phyloP scores from a whole-genome alignment of 306 rosid genomes.

The Chamaecrista fasciculata region DNA sequence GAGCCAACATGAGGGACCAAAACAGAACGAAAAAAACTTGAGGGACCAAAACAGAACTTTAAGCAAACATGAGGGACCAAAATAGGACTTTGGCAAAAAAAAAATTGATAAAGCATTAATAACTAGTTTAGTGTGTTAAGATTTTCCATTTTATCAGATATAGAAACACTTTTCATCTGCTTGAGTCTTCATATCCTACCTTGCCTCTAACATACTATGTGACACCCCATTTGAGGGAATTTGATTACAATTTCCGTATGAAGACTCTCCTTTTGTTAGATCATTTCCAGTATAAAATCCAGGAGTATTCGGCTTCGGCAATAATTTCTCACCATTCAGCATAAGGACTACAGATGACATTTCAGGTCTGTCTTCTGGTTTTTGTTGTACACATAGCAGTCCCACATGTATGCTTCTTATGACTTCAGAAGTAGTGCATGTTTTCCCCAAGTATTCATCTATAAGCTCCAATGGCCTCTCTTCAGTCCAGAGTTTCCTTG shows the following conservation, averaged over 20 bases:
- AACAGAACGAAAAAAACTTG: no score
- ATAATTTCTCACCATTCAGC: no score
- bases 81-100: no score
- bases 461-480: not conserved
- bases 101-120: no score
- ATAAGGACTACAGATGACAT: no score
- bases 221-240: slow-evolving; percentile 11
- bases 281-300: slow-evolving; percentile 11
- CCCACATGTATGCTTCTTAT: slow-evolving; percentile 18
- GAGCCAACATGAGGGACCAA: no score
- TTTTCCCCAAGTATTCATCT: not conserved
- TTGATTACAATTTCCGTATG: not conserved
- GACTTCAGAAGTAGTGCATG: not conserved
- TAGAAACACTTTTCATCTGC: no score
- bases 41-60: no score
- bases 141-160: not conserved
- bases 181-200: slow-evolving; percentile 9
- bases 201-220: slow-evolving; percentile 17
- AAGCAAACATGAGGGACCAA: no score
- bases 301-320: slow-evolving; percentile 3
- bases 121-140: not conserved
- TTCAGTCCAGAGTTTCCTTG: slow-evolving; percentile 30
- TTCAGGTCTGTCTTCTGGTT: no score
- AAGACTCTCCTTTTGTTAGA: slow-evolving; percentile 1
- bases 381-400: not conserved